Evolutionary conservation across 1,139 yeast genomes (phyloP).

Genomic region (Protomyces arabidopsidicola): DNA sequence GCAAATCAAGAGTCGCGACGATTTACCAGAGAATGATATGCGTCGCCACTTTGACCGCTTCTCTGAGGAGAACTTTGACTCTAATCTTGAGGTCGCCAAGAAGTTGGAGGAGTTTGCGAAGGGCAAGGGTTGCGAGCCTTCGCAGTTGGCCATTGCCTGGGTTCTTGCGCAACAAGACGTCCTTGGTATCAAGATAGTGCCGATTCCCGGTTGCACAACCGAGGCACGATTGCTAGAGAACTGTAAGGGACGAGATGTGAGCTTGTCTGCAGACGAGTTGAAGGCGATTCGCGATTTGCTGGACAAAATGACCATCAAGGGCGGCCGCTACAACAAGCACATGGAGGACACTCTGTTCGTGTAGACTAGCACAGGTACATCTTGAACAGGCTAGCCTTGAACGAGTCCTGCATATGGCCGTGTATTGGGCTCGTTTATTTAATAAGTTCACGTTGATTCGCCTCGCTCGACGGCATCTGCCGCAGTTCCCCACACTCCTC

Average conservation of each 20-base stretch:
- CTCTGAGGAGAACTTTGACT: constrained; percentile 50
- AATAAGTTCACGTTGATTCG: too few relatives aligned
- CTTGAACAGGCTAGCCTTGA: too few relatives aligned
- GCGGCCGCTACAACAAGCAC: not conserved
- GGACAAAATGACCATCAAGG: not conserved
- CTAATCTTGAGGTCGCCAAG: constrained; percentile 51
- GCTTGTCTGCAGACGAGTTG: constrained; percentile 53
- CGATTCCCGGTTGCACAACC: constrained; percentile 73
- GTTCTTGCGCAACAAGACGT: constrained; percentile 49
- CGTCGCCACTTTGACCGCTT: constrained; percentile 58
- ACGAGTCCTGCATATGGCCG: too few relatives aligned
- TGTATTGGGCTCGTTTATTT: too few relatives aligned
- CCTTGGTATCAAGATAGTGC: constrained; percentile 42
- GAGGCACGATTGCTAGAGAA: constrained; percentile 51
- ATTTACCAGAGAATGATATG: constrained; percentile 36
- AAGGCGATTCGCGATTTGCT: constrained; percentile 37
- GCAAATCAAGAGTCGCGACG: constrained; percentile 45
- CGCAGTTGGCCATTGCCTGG: constrained; percentile 74
- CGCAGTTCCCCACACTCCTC: too few relatives aligned
- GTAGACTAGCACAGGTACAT: not conserved
- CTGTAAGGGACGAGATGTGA: constrained; percentile 47
- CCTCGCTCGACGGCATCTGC: too few relatives aligned
- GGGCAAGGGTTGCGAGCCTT: constrained; percentile 48
- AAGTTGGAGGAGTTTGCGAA: constrained; percentile 48
- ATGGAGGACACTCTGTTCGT: not conserved